Evolutionary conservation across 495 filamentous ascomycete genomes (phyloP).

Genomic region (Hypoxylon crocopeplum): DNA sequence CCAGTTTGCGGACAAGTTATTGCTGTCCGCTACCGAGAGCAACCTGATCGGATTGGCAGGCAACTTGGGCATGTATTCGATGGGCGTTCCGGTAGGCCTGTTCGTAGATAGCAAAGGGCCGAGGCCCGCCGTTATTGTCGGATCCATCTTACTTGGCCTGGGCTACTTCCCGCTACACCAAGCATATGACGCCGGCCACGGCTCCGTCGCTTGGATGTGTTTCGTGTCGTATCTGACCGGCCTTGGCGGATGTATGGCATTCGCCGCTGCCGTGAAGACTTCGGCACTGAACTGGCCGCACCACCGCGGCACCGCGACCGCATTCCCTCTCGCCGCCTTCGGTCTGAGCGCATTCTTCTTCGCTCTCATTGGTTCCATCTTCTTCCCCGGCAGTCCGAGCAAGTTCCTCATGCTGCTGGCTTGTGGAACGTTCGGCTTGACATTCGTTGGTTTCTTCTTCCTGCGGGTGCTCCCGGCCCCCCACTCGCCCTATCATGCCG

Average conservation of each 20-base stretch:
- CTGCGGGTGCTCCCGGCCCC: conserved; percentile 75
- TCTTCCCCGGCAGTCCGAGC: conserved; percentile 85
- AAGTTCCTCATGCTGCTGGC: conserved; percentile 81
- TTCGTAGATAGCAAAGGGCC: conserved; percentile 87
- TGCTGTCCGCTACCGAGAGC: conserved; percentile 85
- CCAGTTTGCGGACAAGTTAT: conserved; percentile 85
- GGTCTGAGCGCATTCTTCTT: conserved; percentile 98
- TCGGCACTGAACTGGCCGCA: conserved; percentile 92
- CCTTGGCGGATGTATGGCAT: conserved; percentile 85
- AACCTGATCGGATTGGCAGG: conserved; percentile 91
- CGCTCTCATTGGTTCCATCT: conserved; percentile 73
- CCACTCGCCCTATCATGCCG: conserved; percentile 64
- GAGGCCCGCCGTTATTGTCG: conserved; percentile 74
- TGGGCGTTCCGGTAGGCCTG: conserved; percentile 87
- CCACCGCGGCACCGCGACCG: conserved; percentile 91
- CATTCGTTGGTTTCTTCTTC: conserved; percentile 79
- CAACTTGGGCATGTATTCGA: conserved; percentile 96
- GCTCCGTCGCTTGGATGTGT: conserved; percentile 73
- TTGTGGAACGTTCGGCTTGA: conserved; percentile 76
- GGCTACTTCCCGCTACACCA: conserved; percentile 84
- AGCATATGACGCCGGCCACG: conserved; percentile 67
- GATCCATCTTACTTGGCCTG: conserved; percentile 69
- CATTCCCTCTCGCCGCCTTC: conserved; percentile 90
- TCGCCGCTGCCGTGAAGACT: conserved; percentile 82
- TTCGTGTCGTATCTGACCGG: conserved; percentile 86